phyloP scores from a whole-genome alignment of 441 rosid species.

The Macaranga tanarius region DNA sequence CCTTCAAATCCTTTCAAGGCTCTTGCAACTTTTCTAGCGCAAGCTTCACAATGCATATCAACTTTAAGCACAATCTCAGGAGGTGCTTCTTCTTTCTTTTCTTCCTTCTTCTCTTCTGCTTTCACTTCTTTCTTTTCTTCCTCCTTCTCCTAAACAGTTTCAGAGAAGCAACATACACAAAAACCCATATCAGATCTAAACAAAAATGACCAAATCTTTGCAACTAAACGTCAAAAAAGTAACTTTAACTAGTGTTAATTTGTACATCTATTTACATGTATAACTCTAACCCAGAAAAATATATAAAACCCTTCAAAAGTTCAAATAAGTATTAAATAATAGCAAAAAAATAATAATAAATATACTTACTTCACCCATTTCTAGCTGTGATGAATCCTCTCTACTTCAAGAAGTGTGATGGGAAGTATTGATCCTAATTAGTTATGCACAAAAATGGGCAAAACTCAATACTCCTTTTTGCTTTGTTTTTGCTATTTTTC shows the following conservation, averaged over 20 bases:
- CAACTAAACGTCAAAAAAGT: not conserved
- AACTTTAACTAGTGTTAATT: too few relatives aligned
- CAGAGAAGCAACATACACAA: too few relatives aligned
- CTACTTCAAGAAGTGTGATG: not conserved
- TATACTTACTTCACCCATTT: constrained; percentile 52
- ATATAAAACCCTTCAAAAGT: not conserved
- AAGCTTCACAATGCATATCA: constrained; percentile 88
- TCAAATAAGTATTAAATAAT: not conserved
- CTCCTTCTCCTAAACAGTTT: constrained; percentile 29
- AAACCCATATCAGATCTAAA: not conserved
- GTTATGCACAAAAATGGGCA: not conserved
- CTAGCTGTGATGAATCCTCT: constrained; percentile 14
- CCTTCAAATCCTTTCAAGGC: constrained; percentile 71
- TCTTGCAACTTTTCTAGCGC: constrained; percentile 72
- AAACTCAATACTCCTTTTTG: constrained; percentile 9
- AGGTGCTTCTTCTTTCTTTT: constrained; percentile 35
- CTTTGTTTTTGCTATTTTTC: constrained; percentile 10
- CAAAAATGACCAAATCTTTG: not conserved
- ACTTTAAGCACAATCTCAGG: constrained; percentile 70
- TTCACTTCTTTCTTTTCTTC: constrained; percentile 11
- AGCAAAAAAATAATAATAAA: not conserved
- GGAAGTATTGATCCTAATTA: not conserved
- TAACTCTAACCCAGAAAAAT: not conserved
- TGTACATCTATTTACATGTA: not conserved
- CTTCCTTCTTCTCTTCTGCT: constrained; percentile 7